Evolutionary conservation across 495 filamentous ascomycete species (phyloP).

Genomic region (Terfezia claveryi): DNA sequence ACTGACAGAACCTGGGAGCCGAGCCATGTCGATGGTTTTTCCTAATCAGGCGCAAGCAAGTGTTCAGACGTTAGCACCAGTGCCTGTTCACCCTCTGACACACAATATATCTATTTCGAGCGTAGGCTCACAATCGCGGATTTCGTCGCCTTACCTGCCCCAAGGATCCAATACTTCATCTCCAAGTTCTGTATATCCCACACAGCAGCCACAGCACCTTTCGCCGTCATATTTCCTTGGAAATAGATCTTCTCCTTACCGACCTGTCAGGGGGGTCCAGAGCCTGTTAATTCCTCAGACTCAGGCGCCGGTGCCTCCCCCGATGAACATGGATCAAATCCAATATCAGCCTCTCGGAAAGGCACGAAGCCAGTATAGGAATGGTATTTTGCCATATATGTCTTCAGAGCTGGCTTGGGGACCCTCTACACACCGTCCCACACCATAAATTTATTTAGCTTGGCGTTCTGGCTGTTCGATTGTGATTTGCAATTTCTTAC

Average conservation of each 20-base stretch:
- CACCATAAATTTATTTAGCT: slow-evolving; percentile 2
- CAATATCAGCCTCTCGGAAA: slow-evolving; percentile 84
- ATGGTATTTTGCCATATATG: slow-evolving; percentile 61
- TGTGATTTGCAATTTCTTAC: too few species aligned
- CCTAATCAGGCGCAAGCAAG: slow-evolving; percentile 4
- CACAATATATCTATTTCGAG: slow-evolving; percentile 11
- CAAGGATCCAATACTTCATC: slow-evolving; percentile 36
- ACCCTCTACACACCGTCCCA: slow-evolving; percentile 1
- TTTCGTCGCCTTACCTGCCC: slow-evolving; percentile 27
- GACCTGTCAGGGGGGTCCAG: slow-evolving; percentile 68
- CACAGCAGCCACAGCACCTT: slow-evolving; percentile 30
- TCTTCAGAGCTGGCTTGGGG: slow-evolving; percentile 22
- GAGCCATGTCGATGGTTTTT: slow-evolving; percentile 43
- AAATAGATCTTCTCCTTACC: slow-evolving; percentile 64
- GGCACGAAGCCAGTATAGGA: slow-evolving; percentile 46
- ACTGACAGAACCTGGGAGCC: slow-evolving; percentile 28
- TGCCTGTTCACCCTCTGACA: slow-evolving; percentile 23
- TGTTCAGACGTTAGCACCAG: slow-evolving; percentile 24
- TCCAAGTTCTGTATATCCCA: slow-evolving; percentile 21
- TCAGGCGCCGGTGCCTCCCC: slow-evolving; percentile 49
- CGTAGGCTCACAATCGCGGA: slow-evolving; percentile 19
- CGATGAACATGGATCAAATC: slow-evolving; percentile 60
- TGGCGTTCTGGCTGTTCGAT: slow-evolving; percentile 2
- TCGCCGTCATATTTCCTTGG: slow-evolving; percentile 21
- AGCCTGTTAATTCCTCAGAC: slow-evolving; percentile 76